phyloP scores from a whole-genome alignment of 345 rosid genomes.

The Lagerstroemia speciosa region DNA sequence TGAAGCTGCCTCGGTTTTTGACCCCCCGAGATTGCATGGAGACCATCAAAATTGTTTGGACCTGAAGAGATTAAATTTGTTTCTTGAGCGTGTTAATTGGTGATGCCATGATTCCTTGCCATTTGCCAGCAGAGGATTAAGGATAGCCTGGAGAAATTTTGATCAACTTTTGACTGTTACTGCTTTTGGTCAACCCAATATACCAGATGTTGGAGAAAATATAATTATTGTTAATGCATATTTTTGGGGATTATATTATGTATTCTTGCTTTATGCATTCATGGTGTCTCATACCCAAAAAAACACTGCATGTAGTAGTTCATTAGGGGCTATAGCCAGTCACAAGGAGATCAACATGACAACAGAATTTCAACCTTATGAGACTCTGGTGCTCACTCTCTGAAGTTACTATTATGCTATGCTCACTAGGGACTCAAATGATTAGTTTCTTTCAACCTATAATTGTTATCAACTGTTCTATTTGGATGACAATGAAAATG shows the following conservation, averaged over 20 bases:
- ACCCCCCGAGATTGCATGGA: background rate
- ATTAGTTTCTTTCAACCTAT: background rate
- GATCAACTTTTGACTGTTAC: background rate
- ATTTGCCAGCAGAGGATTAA: background rate
- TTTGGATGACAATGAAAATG: no score
- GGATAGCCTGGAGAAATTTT: background rate
- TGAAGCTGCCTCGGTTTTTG: background rate
- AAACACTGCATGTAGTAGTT: background rate
- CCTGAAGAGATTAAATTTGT: conserved; percentile 1
- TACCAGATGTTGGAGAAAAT: background rate
- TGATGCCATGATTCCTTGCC: background rate
- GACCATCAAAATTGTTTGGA: no score
- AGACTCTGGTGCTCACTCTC: background rate
- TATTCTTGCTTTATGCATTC: background rate
- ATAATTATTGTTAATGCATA: background rate
- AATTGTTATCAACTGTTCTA: background rate
- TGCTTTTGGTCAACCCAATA: background rate
- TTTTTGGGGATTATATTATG: background rate
- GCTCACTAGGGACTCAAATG: background rate
- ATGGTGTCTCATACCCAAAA: background rate
- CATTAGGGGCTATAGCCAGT: background rate
- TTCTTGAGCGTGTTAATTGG: background rate
- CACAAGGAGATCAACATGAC: background rate
- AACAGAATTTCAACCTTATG: background rate
- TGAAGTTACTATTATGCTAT: background rate